phyloP scores from a whole-genome alignment of 2,329 filamentous ascomycete genomes.

The Leptographium flavum region DNA sequence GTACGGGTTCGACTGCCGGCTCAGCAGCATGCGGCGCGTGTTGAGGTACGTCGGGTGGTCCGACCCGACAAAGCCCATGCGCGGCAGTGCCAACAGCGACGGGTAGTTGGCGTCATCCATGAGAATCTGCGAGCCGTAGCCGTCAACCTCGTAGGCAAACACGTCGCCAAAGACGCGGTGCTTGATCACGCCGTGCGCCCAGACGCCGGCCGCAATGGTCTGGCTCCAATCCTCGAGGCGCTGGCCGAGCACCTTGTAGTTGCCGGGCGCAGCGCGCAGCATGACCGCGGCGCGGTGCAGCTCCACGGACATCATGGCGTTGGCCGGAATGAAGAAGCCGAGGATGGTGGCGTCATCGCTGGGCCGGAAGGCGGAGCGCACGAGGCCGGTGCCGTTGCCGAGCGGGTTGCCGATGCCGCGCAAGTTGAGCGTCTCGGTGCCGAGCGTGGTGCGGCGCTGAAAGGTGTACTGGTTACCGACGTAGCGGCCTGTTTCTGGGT shows the following conservation, averaged over 20 bases:
- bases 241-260: constrained; percentile 32
- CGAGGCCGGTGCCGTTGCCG: constrained; percentile 66
- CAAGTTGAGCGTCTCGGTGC: constrained; percentile 81
- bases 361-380: constrained; percentile 85
- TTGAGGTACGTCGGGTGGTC: constrained; percentile 68
- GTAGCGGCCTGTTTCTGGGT: constrained; percentile 49
- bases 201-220: constrained; percentile 60
- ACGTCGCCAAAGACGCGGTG: constrained; percentile 65
- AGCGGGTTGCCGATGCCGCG: constrained; percentile 82
- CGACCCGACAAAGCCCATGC: constrained; percentile 58
- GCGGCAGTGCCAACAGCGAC: constrained; percentile 61
- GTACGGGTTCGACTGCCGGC: constrained; percentile 71
- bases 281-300: constrained; percentile 59
- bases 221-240: constrained; percentile 43
- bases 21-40: constrained; percentile 65
- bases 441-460: constrained; percentile 61
- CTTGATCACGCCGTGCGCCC: constrained; percentile 68
- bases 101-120: constrained; percentile 90
- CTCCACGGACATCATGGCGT: constrained; percentile 92
- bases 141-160: constrained; percentile 80
- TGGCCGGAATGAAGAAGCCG: constrained; percentile 88
- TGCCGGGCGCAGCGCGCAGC: constrained; percentile 33
- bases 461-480: constrained; percentile 74
- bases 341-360: constrained; percentile 92
- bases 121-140: constrained; percentile 65